Base-by-base conservation (phyloP, 2,329 filamentous ascomycete species). In the Colletotrichum sp. region DNA sequence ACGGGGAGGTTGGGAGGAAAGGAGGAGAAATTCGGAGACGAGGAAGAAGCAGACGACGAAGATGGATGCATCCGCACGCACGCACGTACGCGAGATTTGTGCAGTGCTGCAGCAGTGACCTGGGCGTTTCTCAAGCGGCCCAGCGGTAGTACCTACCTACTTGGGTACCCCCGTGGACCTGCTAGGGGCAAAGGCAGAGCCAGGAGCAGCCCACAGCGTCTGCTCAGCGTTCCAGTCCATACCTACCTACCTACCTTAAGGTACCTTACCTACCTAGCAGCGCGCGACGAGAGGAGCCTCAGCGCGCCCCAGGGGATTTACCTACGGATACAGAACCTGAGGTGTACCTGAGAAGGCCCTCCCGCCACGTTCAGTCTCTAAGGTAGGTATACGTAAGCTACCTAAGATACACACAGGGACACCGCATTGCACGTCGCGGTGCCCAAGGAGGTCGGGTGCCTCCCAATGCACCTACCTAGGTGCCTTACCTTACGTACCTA, bases 61-160 rank as follows among this genome's bases (percentile, higher is more conserved):
- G 63, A 75, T 73, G 74, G 70, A 73, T 68, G 64, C 64, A 74
- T 26, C 43, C 63, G 74, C 70, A 75, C 70, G 74, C 70, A 75
- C 70, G 43, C 43, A 48, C 43, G 69, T 65, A 75, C 73, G 73
- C 70, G 64, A 75, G 64, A 75, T 68, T 75, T 75, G 73, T 73
- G 73, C 73, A 72, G 61, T 61, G 28, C 55, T 38, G 28, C 34
- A 61, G 48, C 21, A 21, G n/a, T 52, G 43, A 52, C 18, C 43
- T 52, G 43, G 43, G 43, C 9, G 64, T 55, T 43, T 43, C 43
- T 18, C 21, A 30, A 43, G 67, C 13, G 32, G 34, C 34, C 57
- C 38, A 26, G 38, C 48, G 67, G 48, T 30, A 67, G 26, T 64
- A 57, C 43, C n/a, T 58, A 58, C 26, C 15, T 58, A 43, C 38